phyloP scores from a whole-genome alignment of 345 rosid genomes.

The Jatropha curcas region DNA sequence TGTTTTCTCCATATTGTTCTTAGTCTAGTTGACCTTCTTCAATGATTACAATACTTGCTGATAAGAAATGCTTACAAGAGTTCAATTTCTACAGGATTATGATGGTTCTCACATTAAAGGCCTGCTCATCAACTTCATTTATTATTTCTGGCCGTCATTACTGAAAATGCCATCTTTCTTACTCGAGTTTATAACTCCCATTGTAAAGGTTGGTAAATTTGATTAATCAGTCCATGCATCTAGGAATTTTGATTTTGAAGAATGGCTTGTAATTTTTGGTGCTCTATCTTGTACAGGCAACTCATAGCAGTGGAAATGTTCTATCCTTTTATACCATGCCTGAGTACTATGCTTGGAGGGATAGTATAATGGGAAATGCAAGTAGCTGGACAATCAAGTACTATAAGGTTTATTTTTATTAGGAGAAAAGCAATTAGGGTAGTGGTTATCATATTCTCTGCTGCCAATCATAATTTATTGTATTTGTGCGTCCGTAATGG shows the following conservation, averaged over 20 bases:
- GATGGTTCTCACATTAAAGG: conserved; percentile 99
- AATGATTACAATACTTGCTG: background rate
- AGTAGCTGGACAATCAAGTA: conserved; percentile 86
- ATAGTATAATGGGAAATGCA: conserved; percentile 63
- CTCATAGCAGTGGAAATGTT: conserved; percentile 46
- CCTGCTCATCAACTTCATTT: conserved; percentile 83
- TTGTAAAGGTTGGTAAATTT: conserved; percentile 68
- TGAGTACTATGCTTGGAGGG: conserved; percentile 83
- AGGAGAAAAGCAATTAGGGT: conserved; percentile 3
- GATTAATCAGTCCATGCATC: background rate
- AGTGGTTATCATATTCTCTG: background rate
- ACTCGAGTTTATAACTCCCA: conserved; percentile 94
- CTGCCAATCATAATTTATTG: background rate
- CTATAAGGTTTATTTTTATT: conserved; percentile 69
- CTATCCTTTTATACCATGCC: conserved; percentile 90
- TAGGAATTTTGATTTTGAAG: background rate
- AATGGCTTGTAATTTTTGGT: background rate
- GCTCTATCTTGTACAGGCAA: conserved; percentile 50
- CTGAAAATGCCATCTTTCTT: conserved; percentile 81
- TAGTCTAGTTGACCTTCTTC: too few species aligned
- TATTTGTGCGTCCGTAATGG: background rate
- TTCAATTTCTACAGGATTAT: conserved; percentile 62
- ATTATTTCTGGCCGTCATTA: conserved; percentile 95
- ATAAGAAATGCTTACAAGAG: conserved; percentile 1
- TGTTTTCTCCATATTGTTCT: background rate